Evolutionary conservation across 805 yeast genomes (phyloP).

Genomic region (Cyberlindnera americana): DNA sequence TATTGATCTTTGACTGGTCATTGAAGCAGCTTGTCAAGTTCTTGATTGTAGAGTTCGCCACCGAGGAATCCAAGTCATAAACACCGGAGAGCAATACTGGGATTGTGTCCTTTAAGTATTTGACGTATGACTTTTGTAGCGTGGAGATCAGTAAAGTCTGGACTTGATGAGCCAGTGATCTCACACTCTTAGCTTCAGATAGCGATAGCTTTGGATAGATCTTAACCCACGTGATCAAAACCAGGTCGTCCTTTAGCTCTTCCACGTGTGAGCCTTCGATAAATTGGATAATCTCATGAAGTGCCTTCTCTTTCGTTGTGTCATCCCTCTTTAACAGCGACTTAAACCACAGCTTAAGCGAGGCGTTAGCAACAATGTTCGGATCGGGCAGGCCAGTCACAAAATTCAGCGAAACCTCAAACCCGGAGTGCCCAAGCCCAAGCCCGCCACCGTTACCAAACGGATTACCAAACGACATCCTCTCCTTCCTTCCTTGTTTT

Average conservation of each 20-base stretch:
- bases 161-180: conserved; percentile 58
- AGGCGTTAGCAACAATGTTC: conserved; percentile 42
- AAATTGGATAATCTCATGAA: conserved; percentile 46
- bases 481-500: no score
- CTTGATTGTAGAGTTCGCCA: conserved; percentile 45
- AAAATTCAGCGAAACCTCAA: conserved; percentile 66
- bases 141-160: conserved; percentile 51
- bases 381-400: conserved; percentile 79
- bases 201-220: conserved; percentile 75
- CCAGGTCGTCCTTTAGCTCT: conserved; percentile 46
- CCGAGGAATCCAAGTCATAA: conserved; percentile 66
- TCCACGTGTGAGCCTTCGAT: conserved; percentile 24
- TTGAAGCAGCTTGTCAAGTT: conserved; percentile 54
- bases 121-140: conserved; percentile 55
- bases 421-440: conserved; percentile 40
- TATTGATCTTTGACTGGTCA: conserved; percentile 48
- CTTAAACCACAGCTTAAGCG: conserved; percentile 64
- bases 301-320: conserved; percentile 80
- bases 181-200: conserved; percentile 63
- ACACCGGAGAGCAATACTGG: conserved; percentile 73
- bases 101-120: conserved; percentile 64
- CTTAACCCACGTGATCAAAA: conserved; percentile 70
- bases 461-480: conserved; percentile 27
- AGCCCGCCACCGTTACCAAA: conserved; percentile 19
- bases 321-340: conserved; percentile 74